Evolutionary conservation across 169 alveolate genomes (phyloP).

Genomic region (Cryptosporidium sp.): DNA sequence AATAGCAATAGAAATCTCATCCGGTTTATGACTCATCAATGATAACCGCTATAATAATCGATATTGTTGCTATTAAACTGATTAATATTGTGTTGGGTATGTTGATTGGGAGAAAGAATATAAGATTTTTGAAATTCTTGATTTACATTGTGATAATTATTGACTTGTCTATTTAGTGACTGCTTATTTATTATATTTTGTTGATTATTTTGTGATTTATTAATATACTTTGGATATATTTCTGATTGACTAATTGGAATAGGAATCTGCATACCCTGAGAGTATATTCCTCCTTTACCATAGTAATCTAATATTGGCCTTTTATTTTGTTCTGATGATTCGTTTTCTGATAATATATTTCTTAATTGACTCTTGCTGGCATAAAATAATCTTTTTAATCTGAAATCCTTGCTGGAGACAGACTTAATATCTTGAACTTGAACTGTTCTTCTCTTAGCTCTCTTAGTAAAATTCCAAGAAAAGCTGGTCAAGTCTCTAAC

Average conservation of each 20-base stretch:
- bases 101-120: neutral
- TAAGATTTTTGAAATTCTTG: neutral
- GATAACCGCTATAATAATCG: neutral
- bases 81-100: neutral
- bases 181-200: neutral
- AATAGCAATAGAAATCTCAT: neutral
- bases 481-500: slow-evolving; percentile 42
- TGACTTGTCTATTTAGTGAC: neutral
- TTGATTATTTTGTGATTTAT: neutral
- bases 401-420: slow-evolving; percentile 1
- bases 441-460: slow-evolving; percentile 33
- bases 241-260: neutral
- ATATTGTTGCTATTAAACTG: neutral
- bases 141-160: neutral
- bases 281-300: neutral
- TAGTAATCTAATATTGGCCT: neutral
- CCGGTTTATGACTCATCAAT: neutral
- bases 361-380: neutral
- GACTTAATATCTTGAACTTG: slow-evolving; percentile 54
- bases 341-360: neutral
- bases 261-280: neutral
- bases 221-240: neutral
- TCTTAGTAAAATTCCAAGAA: slow-evolving; percentile 42
- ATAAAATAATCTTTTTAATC: slow-evolving; percentile 19
- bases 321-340: neutral